Evolutionary conservation across 768 basidiomycete species (phyloP), one percentile per base, ranked within the genome.

Genomic region (Hygrocybe coccinea): DNA sequence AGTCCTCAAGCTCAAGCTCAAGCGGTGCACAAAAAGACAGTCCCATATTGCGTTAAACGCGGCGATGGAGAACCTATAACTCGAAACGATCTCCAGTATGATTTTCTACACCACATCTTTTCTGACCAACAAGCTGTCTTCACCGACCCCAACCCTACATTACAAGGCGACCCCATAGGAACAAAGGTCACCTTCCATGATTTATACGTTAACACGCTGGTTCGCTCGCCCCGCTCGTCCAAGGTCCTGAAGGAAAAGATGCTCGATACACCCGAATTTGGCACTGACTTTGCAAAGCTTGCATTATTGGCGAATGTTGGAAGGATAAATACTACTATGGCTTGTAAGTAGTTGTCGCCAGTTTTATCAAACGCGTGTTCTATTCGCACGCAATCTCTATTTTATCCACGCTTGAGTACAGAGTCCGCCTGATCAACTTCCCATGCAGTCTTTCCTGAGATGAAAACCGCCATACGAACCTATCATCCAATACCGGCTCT

Each of bases 401-500:
- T 36, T 21, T 6, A 25, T 35, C 53, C 37, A 36, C 39, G 19
- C 53, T 56, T 22, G 33, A 50, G n/a, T 29, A 29, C 29, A 29
- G 34, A 33, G 33, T 44, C 56, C 38, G n/a, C 7, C 11, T 5
- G 12, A 29, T 19, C 17, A 43, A 24, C 25, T 33, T 41, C 24
- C 9, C 10, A 33, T 36, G 39, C 65, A 91, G 89, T 94, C 74
- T 92, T 91, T 68, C 90, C 90, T 55, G 90, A 92, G 75, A 93
- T 94, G 91, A 89, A 90, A 70, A 94, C 92, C 5, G 87, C 89
- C 17, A 74, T 94, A 54, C 77, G 91, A 65, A 90, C 89, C 52
- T 94, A 94, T 69, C 92, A 94, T 64, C 90, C 92, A 25, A 84
- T 92, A n/a, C 92, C 92, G 9, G 87, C 87, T 29, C 74, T 94